Base-by-base conservation (phyloP, 371 early-diverging fungal species). In the Syncephalastrum racemosum region DNA sequence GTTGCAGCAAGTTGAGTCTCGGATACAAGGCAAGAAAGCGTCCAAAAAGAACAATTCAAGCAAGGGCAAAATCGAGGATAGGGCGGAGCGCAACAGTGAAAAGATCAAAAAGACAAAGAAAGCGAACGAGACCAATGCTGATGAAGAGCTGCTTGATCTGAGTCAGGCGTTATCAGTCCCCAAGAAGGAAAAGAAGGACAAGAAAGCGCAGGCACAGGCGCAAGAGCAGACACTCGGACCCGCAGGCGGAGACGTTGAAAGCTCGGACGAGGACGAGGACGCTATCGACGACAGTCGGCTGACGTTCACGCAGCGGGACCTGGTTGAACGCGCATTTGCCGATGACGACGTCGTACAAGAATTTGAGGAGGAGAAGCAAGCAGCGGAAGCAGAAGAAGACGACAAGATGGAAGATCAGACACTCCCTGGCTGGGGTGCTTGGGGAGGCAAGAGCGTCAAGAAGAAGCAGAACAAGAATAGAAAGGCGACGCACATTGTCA, bases 401-500 rank as follows among this genome's bases (percentile, higher is more conserved):
- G 89, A 90, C 39, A 84, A 93, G 69, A 86, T 84, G 16, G 83
- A 85, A 54, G 93, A 94, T 63, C 56, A 89, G 56, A 91, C 91
- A 4, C 76, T 98, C 47, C 98, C 98, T 19, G 98, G 98, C 54
- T 98, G 98, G 94, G 97, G 96, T 4, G 61, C 81, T 31, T 98
- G 98, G 98, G 87, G 77, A 45, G 98, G 98, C 22, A 67, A 89
- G 40, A 83, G 83, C 20, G 66, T 82, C 47, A 82, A 87, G 77
- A 77, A 74, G 56, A 40, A 59, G 51, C 68, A 83, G 71, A 85
- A 81, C 63, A 86, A 80, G 74, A 82, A 80, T 49, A 69, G 80
- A n/a, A 82, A 83, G 66, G 72, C 83, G 6, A 75, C 88, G 20
- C 36, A 31, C 10, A 22, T 58, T 2, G 22, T 45, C 16, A 31